phyloP scores from a whole-genome alignment of 1,284 basidiomycete genomes.

The Hypsizygus ulmarius region DNA sequence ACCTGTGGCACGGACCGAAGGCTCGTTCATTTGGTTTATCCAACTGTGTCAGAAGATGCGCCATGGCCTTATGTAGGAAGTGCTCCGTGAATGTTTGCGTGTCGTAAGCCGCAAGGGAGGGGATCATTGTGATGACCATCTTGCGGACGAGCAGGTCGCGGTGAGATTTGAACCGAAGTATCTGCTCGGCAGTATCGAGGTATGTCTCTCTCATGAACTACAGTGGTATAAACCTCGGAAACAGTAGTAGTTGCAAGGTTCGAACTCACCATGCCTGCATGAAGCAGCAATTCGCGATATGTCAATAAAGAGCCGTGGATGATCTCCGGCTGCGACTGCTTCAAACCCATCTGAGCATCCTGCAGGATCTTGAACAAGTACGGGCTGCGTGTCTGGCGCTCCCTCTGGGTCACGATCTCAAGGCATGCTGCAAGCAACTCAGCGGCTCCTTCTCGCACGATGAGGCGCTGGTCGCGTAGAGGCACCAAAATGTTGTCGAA shows the following conservation, averaged over 20 bases:
- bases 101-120: conserved; percentile 92
- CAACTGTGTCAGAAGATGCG: conserved; percentile 83
- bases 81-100: conserved; percentile 87
- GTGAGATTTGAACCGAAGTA: conserved; percentile 86
- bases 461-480: conserved; percentile 78
- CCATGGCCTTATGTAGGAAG: conserved; percentile 91
- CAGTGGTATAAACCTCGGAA: conserved; percentile 6
- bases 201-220: conserved; percentile 95
- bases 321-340: conserved; percentile 77
- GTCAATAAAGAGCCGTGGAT: conserved; percentile 94
- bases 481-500: conserved; percentile 91
- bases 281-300: conserved; percentile 87
- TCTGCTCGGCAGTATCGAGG: conserved; percentile 86
- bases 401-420: conserved; percentile 77
- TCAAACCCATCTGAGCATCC: conserved; percentile 87
- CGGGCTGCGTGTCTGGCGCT: conserved; percentile 63
- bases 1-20: conserved; percentile 54
- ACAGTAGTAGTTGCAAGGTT: not conserved
- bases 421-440: conserved; percentile 88
- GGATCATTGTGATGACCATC: conserved; percentile 92
- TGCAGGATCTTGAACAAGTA: conserved; percentile 80
- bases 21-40: conserved; percentile 89
- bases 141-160: conserved; percentile 85
- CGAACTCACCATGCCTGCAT: conserved; percentile 82
- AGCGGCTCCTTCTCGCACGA: conserved; percentile 88